These are phyloP conservation scores for Coemansia sp. DNA, from an alignment of 371 early-diverging fungal species.

Conservation along the genomic window DNA sequence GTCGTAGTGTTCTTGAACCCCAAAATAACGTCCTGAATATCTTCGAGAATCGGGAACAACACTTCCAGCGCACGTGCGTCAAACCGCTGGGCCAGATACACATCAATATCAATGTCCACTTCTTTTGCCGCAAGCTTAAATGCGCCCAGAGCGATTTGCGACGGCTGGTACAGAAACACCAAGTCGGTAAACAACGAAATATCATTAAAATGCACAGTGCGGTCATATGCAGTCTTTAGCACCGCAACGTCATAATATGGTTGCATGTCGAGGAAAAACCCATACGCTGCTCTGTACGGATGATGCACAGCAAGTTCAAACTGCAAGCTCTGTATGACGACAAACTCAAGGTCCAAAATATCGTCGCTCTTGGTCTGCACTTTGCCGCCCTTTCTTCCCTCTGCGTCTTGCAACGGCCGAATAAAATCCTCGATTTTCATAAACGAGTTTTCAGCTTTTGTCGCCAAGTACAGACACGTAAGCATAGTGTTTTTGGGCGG, in stretches of 20 bases:
- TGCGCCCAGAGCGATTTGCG: constrained; percentile 83
- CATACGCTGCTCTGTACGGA: constrained; percentile 79
- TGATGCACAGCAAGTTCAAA: constrained; percentile 85
- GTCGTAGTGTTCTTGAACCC: constrained; percentile 45
- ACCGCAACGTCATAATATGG: constrained; percentile 53
- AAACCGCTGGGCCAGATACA: constrained; percentile 48
- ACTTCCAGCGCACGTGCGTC: constrained; percentile 46
- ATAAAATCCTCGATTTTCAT: constrained; percentile 74
- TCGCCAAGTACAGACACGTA: constrained; percentile 82
- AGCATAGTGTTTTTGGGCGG: constrained; percentile 83
- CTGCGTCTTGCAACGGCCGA: constrained; percentile 33
- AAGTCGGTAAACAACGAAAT: constrained; percentile 73
- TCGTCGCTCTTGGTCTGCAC: constrained; percentile 40
- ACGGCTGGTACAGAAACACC: constrained; percentile 74
- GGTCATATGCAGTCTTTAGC: constrained; percentile 62
- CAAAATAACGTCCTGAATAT: constrained; percentile 54
- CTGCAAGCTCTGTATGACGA: constrained; percentile 74
- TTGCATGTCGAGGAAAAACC: constrained; percentile 61
- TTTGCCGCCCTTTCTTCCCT: constrained; percentile 18
- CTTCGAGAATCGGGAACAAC: constrained; percentile 52
- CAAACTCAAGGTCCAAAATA: constrained; percentile 68
- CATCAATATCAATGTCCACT: constrained; percentile 57
- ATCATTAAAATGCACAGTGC: constrained; percentile 57
- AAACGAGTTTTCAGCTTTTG: constrained; percentile 79
- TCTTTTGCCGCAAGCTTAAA: constrained; percentile 65